Conservation (phyloP, 352 stramenopile genomes). For the Pythium rishiriense region DNA sequence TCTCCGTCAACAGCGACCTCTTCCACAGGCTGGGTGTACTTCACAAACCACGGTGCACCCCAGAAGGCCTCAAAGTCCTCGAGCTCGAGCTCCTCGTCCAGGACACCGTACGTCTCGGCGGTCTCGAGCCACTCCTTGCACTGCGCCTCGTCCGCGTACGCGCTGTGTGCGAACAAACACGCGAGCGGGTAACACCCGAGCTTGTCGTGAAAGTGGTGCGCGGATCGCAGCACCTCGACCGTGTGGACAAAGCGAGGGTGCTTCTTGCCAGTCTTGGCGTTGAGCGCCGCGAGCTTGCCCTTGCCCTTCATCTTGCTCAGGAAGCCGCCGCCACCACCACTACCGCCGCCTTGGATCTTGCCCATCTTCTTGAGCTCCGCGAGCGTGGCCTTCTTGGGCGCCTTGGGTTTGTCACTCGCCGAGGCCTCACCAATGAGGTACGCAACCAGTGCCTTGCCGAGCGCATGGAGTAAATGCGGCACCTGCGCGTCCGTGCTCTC, state of each 20-base stretch:
- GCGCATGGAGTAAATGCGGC: conserved; percentile 63
- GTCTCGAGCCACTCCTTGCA: conserved; percentile 79
- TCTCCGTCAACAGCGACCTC: conserved; percentile 23
- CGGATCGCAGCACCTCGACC: conserved; percentile 61
- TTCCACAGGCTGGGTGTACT: conserved; percentile 46
- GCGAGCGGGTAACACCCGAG: conserved; percentile 78
- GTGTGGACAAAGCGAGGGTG: conserved; percentile 44
- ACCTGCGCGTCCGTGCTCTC: conserved; percentile 65
- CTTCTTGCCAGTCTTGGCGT: conserved; percentile 26
- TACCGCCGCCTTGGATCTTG: conserved; percentile 27
- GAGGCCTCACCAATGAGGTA: conserved; percentile 33
- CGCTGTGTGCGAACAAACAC: conserved; percentile 53
- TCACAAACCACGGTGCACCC: conserved; percentile 54
- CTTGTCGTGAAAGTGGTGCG: conserved; percentile 84
- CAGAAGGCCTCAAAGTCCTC: conserved; percentile 60
- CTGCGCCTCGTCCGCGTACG: conserved; percentile 68
- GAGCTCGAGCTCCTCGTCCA: conserved; percentile 75
- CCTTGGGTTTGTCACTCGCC: conserved; percentile 14
- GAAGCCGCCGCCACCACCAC: conserved; percentile 16
- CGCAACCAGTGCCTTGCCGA: conserved; percentile 57
- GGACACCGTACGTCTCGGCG: conserved; percentile 70
- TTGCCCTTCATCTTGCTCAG: conserved; percentile 28
- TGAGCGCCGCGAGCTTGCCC: conserved; percentile 24
- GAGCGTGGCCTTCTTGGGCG: conserved; percentile 26
- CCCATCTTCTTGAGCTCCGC: conserved; percentile 32